phyloP scores from a whole-genome alignment of 2,329 filamentous ascomycete genomes.

The Cercospora citrullina region DNA sequence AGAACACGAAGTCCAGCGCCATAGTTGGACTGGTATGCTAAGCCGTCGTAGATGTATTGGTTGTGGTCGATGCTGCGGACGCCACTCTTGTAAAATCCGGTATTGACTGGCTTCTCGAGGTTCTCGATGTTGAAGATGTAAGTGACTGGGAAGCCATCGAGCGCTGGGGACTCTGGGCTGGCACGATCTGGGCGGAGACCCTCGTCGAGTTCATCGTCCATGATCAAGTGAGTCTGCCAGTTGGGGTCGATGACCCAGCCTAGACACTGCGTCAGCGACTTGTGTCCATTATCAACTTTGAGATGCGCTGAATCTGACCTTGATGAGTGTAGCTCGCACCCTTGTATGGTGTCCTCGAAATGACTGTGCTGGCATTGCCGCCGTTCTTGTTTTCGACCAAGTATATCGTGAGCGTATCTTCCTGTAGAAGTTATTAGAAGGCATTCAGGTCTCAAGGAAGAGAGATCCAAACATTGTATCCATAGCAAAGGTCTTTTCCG shows the following conservation, averaged over 20 bases:
- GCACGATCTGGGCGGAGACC: conserved; percentile 42
- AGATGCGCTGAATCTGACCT: neutral
- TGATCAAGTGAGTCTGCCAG: conserved; percentile 50
- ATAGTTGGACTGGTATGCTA: conserved; percentile 44
- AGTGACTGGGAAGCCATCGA: conserved; percentile 50
- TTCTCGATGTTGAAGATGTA: conserved; percentile 55
- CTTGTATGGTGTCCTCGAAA: conserved; percentile 52
- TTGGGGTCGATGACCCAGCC: conserved; percentile 54
- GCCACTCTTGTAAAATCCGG: conserved; percentile 42
- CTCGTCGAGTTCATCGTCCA: conserved; percentile 59
- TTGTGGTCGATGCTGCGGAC: conserved; percentile 45
- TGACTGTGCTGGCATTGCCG: conserved; percentile 40
- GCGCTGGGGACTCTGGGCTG: conserved; percentile 27
- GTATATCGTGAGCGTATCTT: conserved; percentile 48
- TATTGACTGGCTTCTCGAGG: conserved; percentile 46
- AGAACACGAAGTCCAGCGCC: conserved; percentile 40
- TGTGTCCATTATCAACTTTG: neutral
- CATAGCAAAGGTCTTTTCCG: conserved; percentile 54
- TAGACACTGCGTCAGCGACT: conserved; percentile 40
- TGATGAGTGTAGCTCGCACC: conserved; percentile 51
- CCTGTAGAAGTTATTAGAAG: neutral
- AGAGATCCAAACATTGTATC: conserved; percentile 54
- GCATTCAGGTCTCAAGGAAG: neutral
- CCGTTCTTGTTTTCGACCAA: conserved; percentile 49
- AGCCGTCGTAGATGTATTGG: conserved; percentile 43